Percentiles rank a stretch among this genome's conserved stretches.
phyloP scores from a whole-genome alignment of 257 asterid genomes.

The Datura wrightii region DNA sequence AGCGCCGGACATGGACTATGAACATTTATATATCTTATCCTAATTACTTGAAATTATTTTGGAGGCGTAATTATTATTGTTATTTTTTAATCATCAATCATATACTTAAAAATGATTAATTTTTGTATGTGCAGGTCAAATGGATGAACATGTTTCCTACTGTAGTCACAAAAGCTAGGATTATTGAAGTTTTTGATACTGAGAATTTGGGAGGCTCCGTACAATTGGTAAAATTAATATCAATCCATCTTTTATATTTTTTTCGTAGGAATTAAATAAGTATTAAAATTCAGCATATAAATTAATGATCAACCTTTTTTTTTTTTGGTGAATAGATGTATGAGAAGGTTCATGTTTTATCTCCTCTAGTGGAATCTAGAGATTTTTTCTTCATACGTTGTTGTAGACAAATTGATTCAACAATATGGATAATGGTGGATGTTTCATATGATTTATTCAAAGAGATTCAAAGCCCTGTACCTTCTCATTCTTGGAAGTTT shows the following conservation, averaged over 20 bases:
- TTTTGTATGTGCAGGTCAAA: constrained; percentile 51
- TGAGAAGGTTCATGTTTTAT: constrained; percentile 61
- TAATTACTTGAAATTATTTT: background rate
- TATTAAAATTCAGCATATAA: background rate
- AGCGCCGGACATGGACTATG: background rate
- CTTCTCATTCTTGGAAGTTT: constrained; percentile 60
- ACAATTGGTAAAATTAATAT: constrained; percentile 24
- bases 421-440: constrained; percentile 66
- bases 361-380: constrained; percentile 80
- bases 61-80: background rate
- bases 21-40: background rate
- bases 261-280: background rate
- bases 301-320: background rate
- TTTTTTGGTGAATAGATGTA: constrained; percentile 56
- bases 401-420: constrained; percentile 52
- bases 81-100: background rate
- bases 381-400: constrained; percentile 68
- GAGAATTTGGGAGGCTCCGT: constrained; percentile 55
- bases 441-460: constrained; percentile 59
- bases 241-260: background rate
- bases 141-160: constrained; percentile 70
- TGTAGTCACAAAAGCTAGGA: constrained; percentile 56
- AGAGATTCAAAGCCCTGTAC: constrained; percentile 46
- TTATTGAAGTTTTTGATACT: constrained; percentile 55
- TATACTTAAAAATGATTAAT: background rate